These are phyloP conservation scores for Colletotrichum caudatum DNA, from an alignment of 2,329 filamentous ascomycete genomes.

Conservation along the genomic window DNA sequence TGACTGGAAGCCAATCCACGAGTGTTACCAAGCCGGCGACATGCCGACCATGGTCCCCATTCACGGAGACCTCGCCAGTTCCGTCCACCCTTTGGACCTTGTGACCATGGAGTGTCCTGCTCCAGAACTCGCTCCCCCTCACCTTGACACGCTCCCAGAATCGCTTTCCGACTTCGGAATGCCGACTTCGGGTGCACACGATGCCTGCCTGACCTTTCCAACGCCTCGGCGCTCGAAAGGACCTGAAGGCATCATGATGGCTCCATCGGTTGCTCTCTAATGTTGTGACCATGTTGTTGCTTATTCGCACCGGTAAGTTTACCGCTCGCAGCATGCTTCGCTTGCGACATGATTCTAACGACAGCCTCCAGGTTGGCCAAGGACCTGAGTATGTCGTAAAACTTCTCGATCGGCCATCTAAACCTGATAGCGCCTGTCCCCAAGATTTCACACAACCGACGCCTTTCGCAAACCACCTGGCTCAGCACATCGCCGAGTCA, in stretches of 20 bases:
- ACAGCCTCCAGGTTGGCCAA: constrained; percentile 38
- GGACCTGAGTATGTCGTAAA: constrained; percentile 44
- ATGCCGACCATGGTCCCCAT: neutral
- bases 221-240: neutral
- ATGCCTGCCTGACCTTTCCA: neutral
- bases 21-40: neutral
- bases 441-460: constrained; percentile 39
- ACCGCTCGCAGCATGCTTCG: neutral
- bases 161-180: neutral
- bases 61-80: neutral
- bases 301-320: constrained; percentile 34
- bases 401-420: constrained; percentile 43
- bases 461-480: constrained; percentile 32
- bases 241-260: neutral
- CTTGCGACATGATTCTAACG: constrained; percentile 23
- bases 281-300: constrained; percentile 16
- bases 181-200: neutral
- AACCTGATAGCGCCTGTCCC: constrained; percentile 36
- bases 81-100: neutral
- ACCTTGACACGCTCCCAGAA: neutral
- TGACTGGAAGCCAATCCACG: neutral
- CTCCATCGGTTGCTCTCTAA: constrained; percentile 26
- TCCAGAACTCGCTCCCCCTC: neutral
- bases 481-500: constrained; percentile 37
- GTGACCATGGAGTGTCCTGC: neutral